Evolutionary conservation across 352 stramenopile genomes (phyloP).

Genomic region (Globisporangium takayamanum): DNA sequence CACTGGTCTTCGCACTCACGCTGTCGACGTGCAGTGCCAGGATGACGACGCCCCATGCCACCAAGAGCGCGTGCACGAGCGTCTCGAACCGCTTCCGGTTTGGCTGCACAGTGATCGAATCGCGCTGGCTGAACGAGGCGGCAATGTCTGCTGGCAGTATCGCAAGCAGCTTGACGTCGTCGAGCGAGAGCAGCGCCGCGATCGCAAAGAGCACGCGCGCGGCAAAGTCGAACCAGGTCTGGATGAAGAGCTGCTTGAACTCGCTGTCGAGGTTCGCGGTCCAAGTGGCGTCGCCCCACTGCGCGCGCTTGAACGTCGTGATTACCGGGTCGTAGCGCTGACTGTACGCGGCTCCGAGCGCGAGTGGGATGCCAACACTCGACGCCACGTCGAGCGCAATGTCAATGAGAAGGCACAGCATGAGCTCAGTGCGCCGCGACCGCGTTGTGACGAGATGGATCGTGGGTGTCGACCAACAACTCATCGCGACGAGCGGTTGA

Average conservation of each 20-base stretch:
- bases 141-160: no score
- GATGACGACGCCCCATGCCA: slow-evolving; percentile 2
- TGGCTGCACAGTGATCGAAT: background rate
- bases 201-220: slow-evolving; percentile 5
- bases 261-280: slow-evolving; percentile 2
- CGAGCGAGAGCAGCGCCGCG: slow-evolving; percentile 1
- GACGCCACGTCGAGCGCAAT: background rate
- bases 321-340: background rate
- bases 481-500: no score
- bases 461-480: no score
- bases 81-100: background rate
- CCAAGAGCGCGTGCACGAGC: background rate
- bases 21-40: slow-evolving; percentile 6
- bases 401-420: background rate
- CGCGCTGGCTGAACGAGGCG: background rate
- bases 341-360: background rate
- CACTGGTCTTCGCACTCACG: background rate
- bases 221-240: slow-evolving; percentile 8
- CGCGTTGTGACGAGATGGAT: no score
- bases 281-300: background rate
- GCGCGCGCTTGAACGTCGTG: background rate
- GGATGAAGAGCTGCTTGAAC: slow-evolving; percentile 11
- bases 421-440: no score
- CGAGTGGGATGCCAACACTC: background rate
- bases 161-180: slow-evolving; percentile 11